These are phyloP conservation scores for Pleurotus djamor DNA, from an alignment of 768 basidiomycete species.

Conservation along the genomic window DNA sequence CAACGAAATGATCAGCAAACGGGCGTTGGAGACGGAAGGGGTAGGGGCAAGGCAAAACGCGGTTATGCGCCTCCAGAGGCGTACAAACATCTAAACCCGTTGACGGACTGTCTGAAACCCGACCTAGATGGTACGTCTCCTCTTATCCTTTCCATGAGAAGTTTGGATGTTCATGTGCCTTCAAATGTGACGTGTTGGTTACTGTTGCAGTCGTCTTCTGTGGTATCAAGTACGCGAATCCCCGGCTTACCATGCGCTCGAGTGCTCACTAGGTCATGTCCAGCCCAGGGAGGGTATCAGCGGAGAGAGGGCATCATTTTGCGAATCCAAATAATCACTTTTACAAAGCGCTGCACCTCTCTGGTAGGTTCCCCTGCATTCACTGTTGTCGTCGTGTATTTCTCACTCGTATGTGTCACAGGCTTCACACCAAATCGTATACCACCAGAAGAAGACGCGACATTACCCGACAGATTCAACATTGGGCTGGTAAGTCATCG, in stretches of 20 bases:
- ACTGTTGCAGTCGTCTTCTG: slow-evolving; percentile 76
- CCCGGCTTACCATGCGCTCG: not conserved
- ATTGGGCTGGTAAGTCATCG: slow-evolving; percentile 59
- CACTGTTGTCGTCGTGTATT: not conserved
- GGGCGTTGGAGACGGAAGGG: no score
- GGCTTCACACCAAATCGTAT: slow-evolving; percentile 58
- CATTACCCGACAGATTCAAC: slow-evolving; percentile 53
- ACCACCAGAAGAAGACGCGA: slow-evolving; percentile 55
- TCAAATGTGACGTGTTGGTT: no score
- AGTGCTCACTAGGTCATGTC: not conserved
- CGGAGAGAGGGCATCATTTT: slow-evolving; percentile 74
- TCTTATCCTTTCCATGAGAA: slow-evolving; percentile 1
- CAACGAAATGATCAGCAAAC: no score
- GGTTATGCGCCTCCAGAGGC: slow-evolving; percentile 49
- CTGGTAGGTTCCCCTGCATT: slow-evolving; percentile 38
- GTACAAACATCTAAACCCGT: slow-evolving; percentile 46
- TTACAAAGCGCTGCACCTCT: slow-evolving; percentile 68
- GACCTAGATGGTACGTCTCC: slow-evolving; percentile 57
- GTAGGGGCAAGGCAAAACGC: slow-evolving; percentile 20
- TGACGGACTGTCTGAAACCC: slow-evolving; percentile 51
- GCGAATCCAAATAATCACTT: slow-evolving; percentile 82
- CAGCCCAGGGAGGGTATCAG: slow-evolving; percentile 70
- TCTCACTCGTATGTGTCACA: slow-evolving; percentile 17
- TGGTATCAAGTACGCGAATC: slow-evolving; percentile 69
- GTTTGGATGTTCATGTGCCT: no score